A percentile compares a stretch with the other conserved stretches of the same genome.
These are phyloP conservation scores for Pseudocercospora cruenta DNA, from an alignment of 2,329 filamentous ascomycete species.

Conservation along the genomic window DNA sequence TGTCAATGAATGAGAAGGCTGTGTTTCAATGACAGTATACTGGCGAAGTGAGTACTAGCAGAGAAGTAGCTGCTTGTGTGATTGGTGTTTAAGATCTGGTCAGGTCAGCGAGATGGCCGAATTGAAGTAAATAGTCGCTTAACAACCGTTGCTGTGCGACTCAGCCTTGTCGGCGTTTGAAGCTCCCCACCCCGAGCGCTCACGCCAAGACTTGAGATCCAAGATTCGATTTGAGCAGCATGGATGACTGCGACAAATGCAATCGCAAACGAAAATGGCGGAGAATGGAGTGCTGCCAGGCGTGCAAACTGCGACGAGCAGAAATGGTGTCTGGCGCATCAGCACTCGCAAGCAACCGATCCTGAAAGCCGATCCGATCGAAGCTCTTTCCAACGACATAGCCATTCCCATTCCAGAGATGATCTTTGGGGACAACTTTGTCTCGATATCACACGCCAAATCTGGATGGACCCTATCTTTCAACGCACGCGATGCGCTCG, in stretches of 20 bases:
- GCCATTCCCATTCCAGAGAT: constrained; percentile 93
- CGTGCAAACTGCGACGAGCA: constrained; percentile 22
- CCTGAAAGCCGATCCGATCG: constrained; percentile 87
- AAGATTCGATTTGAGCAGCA: background rate
- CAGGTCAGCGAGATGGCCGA: background rate
- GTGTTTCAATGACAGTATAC: constrained; percentile 10
- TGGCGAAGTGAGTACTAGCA: background rate
- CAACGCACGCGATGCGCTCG: constrained; percentile 83
- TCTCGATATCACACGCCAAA: constrained; percentile 72
- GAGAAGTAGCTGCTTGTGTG: background rate
- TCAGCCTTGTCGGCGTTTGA: constrained; percentile 8
- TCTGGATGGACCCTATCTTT: constrained; percentile 81
- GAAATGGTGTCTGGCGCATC: constrained; percentile 53
- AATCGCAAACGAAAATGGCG: constrained; percentile 19
- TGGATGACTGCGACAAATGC: background rate
- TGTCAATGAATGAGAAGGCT: constrained; percentile 27
- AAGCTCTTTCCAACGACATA: constrained; percentile 76
- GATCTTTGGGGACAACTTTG: constrained; percentile 97
- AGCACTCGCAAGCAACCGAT: constrained; percentile 90
- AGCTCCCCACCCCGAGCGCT: constrained; percentile 5
- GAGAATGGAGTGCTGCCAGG: constrained; percentile 17
- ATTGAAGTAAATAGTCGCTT: background rate
- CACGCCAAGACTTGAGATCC: background rate
- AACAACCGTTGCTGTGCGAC: constrained; percentile 16
- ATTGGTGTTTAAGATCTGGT: background rate